A percentile compares a stretch with the other conserved stretches of the same genome.
Conservation (phyloP, 108 stramenopile species). For the Cyclostephanos tholiformis region DNA sequence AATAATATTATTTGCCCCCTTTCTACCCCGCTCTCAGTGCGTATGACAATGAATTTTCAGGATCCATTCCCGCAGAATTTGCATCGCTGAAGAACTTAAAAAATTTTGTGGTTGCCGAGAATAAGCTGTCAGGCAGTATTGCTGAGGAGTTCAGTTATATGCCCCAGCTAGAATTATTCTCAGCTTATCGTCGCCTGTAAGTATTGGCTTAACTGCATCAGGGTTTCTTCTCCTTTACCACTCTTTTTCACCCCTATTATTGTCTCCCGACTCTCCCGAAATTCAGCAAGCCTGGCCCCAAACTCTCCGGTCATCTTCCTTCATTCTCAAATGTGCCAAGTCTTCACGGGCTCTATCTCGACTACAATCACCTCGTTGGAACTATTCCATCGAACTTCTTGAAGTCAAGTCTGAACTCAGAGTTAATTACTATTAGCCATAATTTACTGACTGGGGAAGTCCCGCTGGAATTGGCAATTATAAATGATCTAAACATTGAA, state of each 20-base stretch:
- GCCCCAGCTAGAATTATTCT: constrained; percentile 54
- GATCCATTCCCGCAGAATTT: constrained; percentile 59
- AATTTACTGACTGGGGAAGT: constrained; percentile 58
- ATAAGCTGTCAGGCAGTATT: constrained; percentile 64
- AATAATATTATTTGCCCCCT: not conserved
- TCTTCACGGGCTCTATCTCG: constrained; percentile 62
- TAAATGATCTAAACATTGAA: constrained; percentile 69
- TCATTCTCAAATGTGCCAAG: constrained; percentile 60
- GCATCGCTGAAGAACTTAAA: constrained; percentile 44
- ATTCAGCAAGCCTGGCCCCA: constrained; percentile 40
- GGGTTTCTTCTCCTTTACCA: not conserved
- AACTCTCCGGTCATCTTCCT: constrained; percentile 61
- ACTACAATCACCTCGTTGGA: constrained; percentile 60
- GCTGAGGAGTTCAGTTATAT: constrained; percentile 55
- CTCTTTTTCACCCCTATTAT: not conserved
- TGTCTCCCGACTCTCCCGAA: not conserved
- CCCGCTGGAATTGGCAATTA: constrained; percentile 46
- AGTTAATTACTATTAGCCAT: constrained; percentile 49
- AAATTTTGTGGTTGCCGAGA: constrained; percentile 55
- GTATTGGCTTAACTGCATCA: constrained; percentile 13
- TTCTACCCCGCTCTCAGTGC: not conserved
- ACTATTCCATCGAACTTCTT: constrained; percentile 40
- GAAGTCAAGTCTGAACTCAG: constrained; percentile 43
- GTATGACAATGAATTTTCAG: constrained; percentile 57
- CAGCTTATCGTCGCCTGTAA: constrained; percentile 34